Percentiles rank a stretch among this genome's conserved stretches.
phyloP scores from a whole-genome alignment of 2,329 filamentous ascomycete species.

The Lecanosticta acicola region DNA sequence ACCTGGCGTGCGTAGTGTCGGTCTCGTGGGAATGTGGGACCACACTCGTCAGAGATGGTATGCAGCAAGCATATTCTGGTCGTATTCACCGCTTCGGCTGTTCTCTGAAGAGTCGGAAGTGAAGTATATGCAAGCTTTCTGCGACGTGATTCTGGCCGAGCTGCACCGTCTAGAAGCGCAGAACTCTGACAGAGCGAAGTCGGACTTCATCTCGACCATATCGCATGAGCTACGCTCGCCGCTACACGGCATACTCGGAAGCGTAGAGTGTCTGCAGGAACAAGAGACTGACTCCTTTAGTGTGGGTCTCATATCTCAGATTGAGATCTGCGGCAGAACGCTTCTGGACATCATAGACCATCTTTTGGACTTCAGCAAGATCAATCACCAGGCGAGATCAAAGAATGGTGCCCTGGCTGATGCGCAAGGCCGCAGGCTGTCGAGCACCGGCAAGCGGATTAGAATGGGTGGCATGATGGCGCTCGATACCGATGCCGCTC shows the following conservation, averaged over 20 bases:
- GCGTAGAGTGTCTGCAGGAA: conserved; percentile 46
- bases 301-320: conserved; percentile 41
- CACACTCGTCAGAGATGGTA: conserved; percentile 34
- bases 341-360: conserved; percentile 45
- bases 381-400: conserved; percentile 33
- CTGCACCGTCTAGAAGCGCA: conserved; percentile 37
- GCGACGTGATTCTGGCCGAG: conserved; percentile 40
- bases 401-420: conserved; percentile 8
- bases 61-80: conserved; percentile 38
- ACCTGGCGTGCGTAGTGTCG: conserved; percentile 43
- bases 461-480: conserved; percentile 21
- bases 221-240: conserved; percentile 49
- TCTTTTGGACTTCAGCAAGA: conserved; percentile 42
- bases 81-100: conserved; percentile 42
- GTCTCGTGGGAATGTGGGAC: conserved; percentile 51
- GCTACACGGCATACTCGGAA: conserved; percentile 46
- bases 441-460: conserved; percentile 10
- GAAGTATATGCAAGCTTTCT: conserved; percentile 38
- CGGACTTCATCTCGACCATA: conserved; percentile 49
- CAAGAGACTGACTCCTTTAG: conserved; percentile 38
- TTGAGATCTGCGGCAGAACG: conserved; percentile 48
- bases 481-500: conserved; percentile 32
- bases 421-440: conserved; percentile 6
- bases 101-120: conserved; percentile 38
- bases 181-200: conserved; percentile 44